Evolutionary conservation across 164 flowering plant species (phyloP).

Genomic region (Tetrastigma voinierianum): DNA sequence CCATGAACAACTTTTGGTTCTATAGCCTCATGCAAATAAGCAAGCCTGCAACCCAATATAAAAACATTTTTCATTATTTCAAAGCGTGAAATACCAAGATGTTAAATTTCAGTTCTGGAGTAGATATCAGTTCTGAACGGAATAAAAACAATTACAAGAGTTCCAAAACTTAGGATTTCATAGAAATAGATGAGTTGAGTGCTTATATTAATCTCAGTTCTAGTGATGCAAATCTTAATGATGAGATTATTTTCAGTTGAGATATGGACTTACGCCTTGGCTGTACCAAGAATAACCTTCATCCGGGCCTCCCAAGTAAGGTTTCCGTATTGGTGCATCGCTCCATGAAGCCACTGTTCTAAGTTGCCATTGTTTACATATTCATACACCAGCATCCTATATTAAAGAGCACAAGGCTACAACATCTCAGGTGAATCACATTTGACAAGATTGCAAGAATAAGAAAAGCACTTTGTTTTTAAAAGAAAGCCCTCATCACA

Average conservation of each 20-base stretch:
- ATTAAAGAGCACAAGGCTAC: slow-evolving; percentile 1
- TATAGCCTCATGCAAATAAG: slow-evolving; percentile 77
- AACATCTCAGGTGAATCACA: neutral
- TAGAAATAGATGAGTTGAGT: neutral
- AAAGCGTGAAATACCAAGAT: slow-evolving; percentile 1
- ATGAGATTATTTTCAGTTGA: neutral
- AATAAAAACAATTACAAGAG: neutral
- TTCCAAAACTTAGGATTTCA: neutral
- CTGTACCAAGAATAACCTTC: slow-evolving; percentile 73
- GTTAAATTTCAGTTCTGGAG: neutral
- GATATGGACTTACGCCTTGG: slow-evolving; percentile 68
- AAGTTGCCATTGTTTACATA: slow-evolving; percentile 79
- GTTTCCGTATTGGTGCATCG: slow-evolving; percentile 49
- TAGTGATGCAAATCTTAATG: neutral
- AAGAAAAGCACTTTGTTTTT: neutral
- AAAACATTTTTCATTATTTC: neutral
- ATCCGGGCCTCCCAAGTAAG: slow-evolving; percentile 76
- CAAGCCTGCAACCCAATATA: slow-evolving; percentile 47
- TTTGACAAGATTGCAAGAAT: neutral
- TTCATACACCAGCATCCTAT: slow-evolving; percentile 78
- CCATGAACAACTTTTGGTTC: slow-evolving; percentile 80
- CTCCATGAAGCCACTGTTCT: slow-evolving; percentile 84
- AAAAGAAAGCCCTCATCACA: neutral
- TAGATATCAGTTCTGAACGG: neutral
- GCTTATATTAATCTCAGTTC: neutral